Evolutionary conservation across 2,329 filamentous ascomycete species (phyloP).

Genomic region (Arthrobotrys sinensis): DNA sequence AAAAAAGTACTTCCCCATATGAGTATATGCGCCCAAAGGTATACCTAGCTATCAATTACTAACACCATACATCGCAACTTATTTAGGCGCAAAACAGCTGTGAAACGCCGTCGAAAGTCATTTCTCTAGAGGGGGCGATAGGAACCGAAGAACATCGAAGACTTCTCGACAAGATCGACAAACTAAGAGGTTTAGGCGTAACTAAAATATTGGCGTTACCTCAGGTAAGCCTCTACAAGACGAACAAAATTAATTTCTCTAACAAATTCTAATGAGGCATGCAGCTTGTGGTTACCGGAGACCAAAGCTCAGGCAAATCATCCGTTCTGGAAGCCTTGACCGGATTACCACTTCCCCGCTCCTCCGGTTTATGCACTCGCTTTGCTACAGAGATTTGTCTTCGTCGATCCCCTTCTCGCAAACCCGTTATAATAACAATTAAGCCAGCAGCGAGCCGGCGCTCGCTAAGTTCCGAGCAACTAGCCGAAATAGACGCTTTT

Average conservation of each 20-base stretch:
- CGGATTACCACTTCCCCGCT: slow-evolving; percentile 67
- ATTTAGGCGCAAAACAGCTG: neutral
- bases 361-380: slow-evolving; percentile 68
- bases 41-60: no score
- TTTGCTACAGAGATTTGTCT: slow-evolving; percentile 71
- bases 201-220: slow-evolving; percentile 40
- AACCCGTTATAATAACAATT: slow-evolving; percentile 63
- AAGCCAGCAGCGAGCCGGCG: slow-evolving; percentile 14
- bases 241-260: neutral
- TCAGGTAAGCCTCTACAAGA: slow-evolving; percentile 7
- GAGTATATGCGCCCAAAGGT: no score
- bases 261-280: neutral
- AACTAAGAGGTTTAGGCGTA: slow-evolving; percentile 31
- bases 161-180: slow-evolving; percentile 48
- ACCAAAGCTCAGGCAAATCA: slow-evolving; percentile 68
- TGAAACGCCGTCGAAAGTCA: neutral
- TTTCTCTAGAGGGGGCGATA: neutral
- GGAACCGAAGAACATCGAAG: slow-evolving; percentile 35
- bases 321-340: slow-evolving; percentile 66
- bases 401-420: slow-evolving; percentile 65
- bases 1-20: neutral
- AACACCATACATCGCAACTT: neutral
- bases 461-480: slow-evolving; percentile 1
- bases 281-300: slow-evolving; percentile 67
- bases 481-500: slow-evolving; percentile 30